A percentile compares a stretch with the other conserved stretches of the same genome.
Evolutionary conservation across 495 filamentous ascomycete species (phyloP).

Genomic region (Lophiotrema nucula): DNA sequence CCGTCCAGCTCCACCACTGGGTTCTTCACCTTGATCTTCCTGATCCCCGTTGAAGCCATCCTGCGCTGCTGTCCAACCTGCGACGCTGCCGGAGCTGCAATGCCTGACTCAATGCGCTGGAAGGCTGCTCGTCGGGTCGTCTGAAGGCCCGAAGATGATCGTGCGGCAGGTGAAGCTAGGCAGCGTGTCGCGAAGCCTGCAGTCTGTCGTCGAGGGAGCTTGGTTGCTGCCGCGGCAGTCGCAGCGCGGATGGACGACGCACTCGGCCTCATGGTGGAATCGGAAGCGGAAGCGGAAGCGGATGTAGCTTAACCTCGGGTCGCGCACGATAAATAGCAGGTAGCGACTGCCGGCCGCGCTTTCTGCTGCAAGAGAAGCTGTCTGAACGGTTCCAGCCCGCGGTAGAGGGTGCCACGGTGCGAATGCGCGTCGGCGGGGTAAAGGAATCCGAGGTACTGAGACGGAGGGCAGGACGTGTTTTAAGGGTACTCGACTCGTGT

Average conservation of each 20-base stretch:
- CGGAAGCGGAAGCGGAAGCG: too few species aligned
- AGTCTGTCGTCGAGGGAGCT: conserved; percentile 1
- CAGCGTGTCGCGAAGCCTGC: conserved; percentile 21
- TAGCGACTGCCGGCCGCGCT: conserved; percentile 16
- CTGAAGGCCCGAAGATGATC: neutral
- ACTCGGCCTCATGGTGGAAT: conserved; percentile 20
- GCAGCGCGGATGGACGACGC: conserved; percentile 2
- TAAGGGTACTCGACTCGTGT: neutral
- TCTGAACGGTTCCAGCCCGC: neutral
- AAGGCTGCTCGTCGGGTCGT: neutral
- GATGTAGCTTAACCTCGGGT: conserved; percentile 27
- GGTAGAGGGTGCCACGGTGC: neutral
- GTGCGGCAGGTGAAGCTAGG: neutral
- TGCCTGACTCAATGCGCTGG: conserved; percentile 1
- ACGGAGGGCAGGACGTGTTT: neutral
- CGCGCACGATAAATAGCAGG: conserved; percentile 8
- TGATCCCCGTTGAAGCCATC: conserved; percentile 33
- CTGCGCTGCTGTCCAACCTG: conserved; percentile 26
- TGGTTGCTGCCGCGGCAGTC: conserved; percentile 1
- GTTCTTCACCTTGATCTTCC: conserved; percentile 96
- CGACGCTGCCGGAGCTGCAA: neutral
- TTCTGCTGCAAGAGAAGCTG: neutral
- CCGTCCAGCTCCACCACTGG: conserved; percentile 93
- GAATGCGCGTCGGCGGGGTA: conserved; percentile 17
- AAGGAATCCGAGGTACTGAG: conserved; percentile 26